phyloP scores from a whole-genome alignment of 768 basidiomycete species.

The Baorangia bicolor region DNA sequence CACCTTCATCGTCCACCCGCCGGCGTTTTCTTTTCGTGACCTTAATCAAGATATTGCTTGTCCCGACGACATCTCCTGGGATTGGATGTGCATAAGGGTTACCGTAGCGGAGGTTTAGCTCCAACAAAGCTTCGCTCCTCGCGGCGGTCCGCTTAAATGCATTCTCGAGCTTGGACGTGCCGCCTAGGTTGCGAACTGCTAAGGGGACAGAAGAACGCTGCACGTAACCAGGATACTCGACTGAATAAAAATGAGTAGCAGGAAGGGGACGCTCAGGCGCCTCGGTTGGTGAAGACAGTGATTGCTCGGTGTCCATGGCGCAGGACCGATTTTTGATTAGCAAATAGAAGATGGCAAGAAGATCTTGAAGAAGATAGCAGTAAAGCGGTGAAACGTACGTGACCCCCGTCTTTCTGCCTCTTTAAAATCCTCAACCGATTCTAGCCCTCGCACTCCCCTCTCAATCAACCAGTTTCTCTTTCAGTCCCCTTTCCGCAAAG shows the following conservation, averaged over 20 bases:
- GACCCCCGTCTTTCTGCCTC: too few relatives aligned
- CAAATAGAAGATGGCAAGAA: too few relatives aligned
- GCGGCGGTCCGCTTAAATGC: conserved; percentile 71
- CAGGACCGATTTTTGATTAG: conserved; percentile 5
- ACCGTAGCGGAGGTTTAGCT: conserved; percentile 70
- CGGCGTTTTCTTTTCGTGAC: conserved; percentile 73
- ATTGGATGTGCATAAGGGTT: conserved; percentile 84
- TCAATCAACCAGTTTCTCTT: too few relatives aligned
- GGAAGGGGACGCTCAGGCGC: conserved; percentile 50
- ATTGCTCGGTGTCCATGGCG: conserved; percentile 13
- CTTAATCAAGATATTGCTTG: conserved; percentile 82
- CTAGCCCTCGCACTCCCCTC: too few relatives aligned
- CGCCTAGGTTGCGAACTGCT: conserved; percentile 67
- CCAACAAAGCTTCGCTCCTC: conserved; percentile 65
- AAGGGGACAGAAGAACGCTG: conserved; percentile 54
- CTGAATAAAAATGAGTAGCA: conserved; percentile 63
- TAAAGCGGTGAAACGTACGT: too few relatives aligned
- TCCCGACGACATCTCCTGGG: conserved; percentile 72
- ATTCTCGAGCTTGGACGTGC: conserved; percentile 65
- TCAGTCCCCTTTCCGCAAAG: too few relatives aligned
- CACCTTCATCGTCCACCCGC: conserved; percentile 22
- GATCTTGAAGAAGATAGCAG: too few relatives aligned
- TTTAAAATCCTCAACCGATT: too few relatives aligned
- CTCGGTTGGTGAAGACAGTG: conserved; percentile 15
- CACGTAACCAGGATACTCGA: conserved; percentile 93